Conservation (phyloP, 805 yeast genomes). For the Teunomyces gatunensis region DNA sequence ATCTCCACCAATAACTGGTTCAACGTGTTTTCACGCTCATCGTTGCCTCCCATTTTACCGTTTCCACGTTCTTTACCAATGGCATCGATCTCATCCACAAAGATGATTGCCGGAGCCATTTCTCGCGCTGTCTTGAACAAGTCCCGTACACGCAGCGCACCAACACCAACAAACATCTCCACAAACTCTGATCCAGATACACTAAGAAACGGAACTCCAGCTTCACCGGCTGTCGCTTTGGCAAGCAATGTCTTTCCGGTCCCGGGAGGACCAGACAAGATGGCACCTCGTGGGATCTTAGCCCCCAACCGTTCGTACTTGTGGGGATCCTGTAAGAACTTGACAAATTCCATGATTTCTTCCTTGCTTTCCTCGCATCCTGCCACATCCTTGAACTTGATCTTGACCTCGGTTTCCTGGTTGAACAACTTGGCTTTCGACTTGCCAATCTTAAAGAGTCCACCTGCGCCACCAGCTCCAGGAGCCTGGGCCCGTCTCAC, state of each 20-base stretch:
- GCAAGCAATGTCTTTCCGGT: constrained; percentile 93
- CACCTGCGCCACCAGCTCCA: constrained; percentile 49
- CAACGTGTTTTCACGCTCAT: constrained; percentile 89
- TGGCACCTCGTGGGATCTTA: constrained; percentile 93
- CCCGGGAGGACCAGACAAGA: constrained; percentile 93
- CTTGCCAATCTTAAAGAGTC: constrained; percentile 75
- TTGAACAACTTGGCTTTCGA: constrained; percentile 78
- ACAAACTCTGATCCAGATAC: constrained; percentile 94
- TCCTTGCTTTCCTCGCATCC: constrained; percentile 94
- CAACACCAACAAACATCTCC: constrained; percentile 97
- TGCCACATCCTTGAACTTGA: constrained; percentile 85
- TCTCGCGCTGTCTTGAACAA: constrained; percentile 85
- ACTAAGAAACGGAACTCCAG: constrained; percentile 88
- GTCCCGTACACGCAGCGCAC: constrained; percentile 93
- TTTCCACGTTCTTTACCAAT: constrained; percentile 83
- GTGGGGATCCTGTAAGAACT: constrained; percentile 78
- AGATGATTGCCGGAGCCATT: constrained; percentile 86
- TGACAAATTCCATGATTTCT: constrained; percentile 94
- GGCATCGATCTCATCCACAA: constrained; percentile 94
- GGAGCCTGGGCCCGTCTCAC: constrained; percentile 48
- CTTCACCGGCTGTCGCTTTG: constrained; percentile 96
- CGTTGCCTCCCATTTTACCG: constrained; percentile 77
- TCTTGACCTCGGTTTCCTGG: constrained; percentile 78
- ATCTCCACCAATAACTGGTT: constrained; percentile 91
- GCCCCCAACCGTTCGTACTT: constrained; percentile 90